A percentile compares a stretch with the other conserved stretches of the same genome.
Evolutionary conservation across 768 basidiomycete genomes (phyloP).

Genomic region (Lactarius psammicola): DNA sequence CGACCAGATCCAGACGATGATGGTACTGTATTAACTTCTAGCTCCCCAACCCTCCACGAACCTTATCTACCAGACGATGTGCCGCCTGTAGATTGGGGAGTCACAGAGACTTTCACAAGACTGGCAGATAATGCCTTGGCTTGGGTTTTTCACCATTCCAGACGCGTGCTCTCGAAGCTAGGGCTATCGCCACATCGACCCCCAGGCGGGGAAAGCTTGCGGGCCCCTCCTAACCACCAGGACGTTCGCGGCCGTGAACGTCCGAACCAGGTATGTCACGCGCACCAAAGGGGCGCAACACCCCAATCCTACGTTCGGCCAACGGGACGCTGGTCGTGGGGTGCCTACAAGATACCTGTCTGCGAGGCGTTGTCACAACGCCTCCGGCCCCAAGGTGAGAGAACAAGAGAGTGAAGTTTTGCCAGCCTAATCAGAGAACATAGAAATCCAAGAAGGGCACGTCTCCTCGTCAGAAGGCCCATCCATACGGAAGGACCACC

Average conservation of each 20-base stretch:
- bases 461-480: background rate
- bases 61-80: background rate
- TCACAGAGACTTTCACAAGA: background rate
- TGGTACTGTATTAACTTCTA: background rate
- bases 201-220: conserved; percentile 8
- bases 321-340: background rate
- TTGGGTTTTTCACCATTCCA: too few species aligned
- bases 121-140: conserved; percentile 1
- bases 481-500: background rate
- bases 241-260: conserved; percentile 1
- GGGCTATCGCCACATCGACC: background rate
- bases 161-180: background rate
- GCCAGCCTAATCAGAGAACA: background rate
- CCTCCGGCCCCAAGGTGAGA: conserved; percentile 8
- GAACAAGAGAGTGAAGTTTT: background rate
- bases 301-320: background rate
- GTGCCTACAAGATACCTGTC: conserved; percentile 3
- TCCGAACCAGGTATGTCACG: background rate
- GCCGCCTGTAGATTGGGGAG: background rate
- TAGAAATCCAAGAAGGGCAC: background rate
- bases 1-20: background rate
- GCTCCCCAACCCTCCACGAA: background rate
- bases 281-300: background rate
- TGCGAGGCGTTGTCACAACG: background rate
- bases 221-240: conserved; percentile 17